Evolutionary conservation across 306 rosid genomes (phyloP), one percentile per base, ranked within the genome.

Genomic region (Prunus mume): DNA sequence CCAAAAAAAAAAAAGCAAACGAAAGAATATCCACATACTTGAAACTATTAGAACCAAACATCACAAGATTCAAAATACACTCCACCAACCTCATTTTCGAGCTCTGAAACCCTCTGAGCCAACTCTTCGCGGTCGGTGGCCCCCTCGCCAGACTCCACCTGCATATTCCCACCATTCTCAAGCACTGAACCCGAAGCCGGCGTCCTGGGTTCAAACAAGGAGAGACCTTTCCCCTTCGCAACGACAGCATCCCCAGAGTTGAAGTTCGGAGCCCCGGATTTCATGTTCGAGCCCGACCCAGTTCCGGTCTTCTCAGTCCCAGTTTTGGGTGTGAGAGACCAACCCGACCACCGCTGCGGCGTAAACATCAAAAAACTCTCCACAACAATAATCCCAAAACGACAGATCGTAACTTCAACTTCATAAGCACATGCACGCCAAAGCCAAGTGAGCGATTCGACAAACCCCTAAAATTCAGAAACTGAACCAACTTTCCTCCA

Each of bases 21-120:
- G 12, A 24, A 71, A 34, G 76, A 69, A 55, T 7, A 75, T 51
- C 32, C 51, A 47, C 69, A 76, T n/a, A 62, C 12, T 38, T 7
- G 49, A 66, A 75, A 52, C 18, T 6, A 15, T 63, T 34, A 8
- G 28, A 17, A 49, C 56, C n/a, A 12, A 32, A 22, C 11, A 56
- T 12, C 4, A 32, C 5, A 22, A 4, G 32, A 50, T 7, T 6
- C 4, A 77, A 43, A 43, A 68, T 65, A 19, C 12, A 83, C 80
- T 64, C 18, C 27, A 84, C 93, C 34, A 66, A 95, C 98, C 96
- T 95, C 98, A 20, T 85, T 90, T 85, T 90, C 97, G 20, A 95
- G 86, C 71, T 49, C 81, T 0, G 91, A 71, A 83, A 90, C 56
- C 72, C 79, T 89, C 80, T 85, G 83, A 63, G 81, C 83, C 80